A percentile compares a stretch with the other conserved stretches of the same genome.
phyloP scores from a whole-genome alignment of 805 yeast genomes.

The Tetrapisispora phaffii region DNA sequence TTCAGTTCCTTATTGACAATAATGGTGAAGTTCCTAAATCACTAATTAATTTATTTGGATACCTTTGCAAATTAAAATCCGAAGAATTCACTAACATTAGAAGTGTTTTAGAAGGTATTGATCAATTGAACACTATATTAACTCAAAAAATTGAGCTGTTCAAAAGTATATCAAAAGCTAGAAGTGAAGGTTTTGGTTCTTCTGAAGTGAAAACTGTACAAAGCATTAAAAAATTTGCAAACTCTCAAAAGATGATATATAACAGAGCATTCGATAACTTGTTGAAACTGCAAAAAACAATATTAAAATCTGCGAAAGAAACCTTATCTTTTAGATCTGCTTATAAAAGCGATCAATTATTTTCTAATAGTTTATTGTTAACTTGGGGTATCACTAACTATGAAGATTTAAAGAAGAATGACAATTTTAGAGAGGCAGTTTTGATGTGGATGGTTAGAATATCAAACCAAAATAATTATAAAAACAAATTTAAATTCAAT shows the following conservation, averaged over 20 bases:
- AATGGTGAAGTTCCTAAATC: conserved; percentile 34
- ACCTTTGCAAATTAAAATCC: conserved; percentile 39
- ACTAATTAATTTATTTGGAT: conserved; percentile 45
- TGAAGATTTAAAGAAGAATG: conserved; percentile 40
- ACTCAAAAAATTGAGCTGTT: conserved; percentile 39
- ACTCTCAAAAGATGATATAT: conserved; percentile 40
- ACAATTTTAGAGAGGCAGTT: conserved; percentile 48
- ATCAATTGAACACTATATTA: conserved; percentile 42
- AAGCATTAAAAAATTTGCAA: conserved; percentile 38
- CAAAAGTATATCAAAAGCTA: conserved; percentile 26
- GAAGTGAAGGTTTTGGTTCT: conserved; percentile 17
- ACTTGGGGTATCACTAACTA: conserved; percentile 48
- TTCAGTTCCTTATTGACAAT: conserved; percentile 35
- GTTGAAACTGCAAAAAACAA: conserved; percentile 21
- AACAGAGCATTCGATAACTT: conserved; percentile 34
- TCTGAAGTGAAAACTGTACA: conserved; percentile 19
- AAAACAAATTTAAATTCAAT: conserved; percentile 16
- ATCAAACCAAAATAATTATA: conserved; percentile 35
- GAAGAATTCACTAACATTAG: conserved; percentile 42
- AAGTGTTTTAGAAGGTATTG: conserved; percentile 51
- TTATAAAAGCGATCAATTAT: conserved; percentile 44
- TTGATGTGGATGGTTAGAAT: conserved; percentile 56
- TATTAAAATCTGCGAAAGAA: conserved; percentile 38
- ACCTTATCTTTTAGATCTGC: conserved; percentile 44
- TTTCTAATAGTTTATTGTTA: conserved; percentile 45